phyloP scores from a whole-genome alignment of 345 rosid genomes.

The Carallia brachiata region DNA sequence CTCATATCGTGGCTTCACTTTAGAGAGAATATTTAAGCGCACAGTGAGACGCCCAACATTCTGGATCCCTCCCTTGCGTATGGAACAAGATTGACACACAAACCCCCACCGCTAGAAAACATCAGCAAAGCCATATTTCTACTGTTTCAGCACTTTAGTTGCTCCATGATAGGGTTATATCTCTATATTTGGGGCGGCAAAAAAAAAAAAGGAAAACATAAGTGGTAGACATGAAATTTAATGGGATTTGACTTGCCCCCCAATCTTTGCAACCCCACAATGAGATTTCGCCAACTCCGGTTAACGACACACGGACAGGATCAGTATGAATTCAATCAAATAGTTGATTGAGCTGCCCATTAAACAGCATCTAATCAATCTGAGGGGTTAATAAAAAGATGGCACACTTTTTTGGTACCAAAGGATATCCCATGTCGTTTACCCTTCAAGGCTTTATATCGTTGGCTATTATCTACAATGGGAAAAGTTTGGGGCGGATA shows the following conservation, averaged over 20 bases:
- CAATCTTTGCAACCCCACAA: slow-evolving; percentile 10
- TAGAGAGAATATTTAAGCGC: no score
- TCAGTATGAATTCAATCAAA: background rate
- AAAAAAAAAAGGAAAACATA: background rate
- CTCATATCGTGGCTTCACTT: background rate
- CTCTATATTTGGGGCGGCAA: no score
- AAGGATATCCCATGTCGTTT: no score
- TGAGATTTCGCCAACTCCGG: slow-evolving; percentile 1
- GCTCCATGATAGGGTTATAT: no score
- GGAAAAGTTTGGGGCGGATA: no score
- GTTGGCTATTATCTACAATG: no score
- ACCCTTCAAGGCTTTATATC: no score
- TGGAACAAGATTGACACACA: slow-evolving; percentile 7
- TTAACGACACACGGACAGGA: slow-evolving; percentile 2
- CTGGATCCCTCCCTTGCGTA: slow-evolving; percentile 6
- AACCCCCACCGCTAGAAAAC: slow-evolving; percentile 23
- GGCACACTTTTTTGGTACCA: no score
- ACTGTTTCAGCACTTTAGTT: background rate
- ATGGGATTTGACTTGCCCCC: slow-evolving; percentile 14
- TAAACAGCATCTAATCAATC: background rate
- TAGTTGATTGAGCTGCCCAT: background rate
- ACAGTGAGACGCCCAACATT: background rate
- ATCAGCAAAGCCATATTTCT: background rate
- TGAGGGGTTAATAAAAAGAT: background rate
- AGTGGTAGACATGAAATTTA: slow-evolving; percentile 12